Evolutionary conservation across 1,139 yeast genomes (phyloP).

Genomic region (Suhomyces wounanorum): DNA sequence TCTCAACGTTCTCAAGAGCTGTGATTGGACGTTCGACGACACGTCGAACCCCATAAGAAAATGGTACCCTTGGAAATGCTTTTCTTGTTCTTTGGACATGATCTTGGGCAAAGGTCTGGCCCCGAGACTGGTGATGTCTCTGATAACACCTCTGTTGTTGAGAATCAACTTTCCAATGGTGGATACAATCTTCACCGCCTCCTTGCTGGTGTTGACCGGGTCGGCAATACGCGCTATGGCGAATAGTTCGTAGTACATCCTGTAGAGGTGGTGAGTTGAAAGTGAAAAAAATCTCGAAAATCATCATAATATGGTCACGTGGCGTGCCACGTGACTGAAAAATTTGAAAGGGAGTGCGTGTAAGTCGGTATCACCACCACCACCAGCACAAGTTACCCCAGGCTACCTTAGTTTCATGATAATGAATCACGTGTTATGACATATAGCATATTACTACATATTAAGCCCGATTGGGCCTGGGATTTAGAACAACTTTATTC

Average conservation of each 20-base stretch:
- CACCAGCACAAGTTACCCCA: slow-evolving; percentile 1
- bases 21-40: slow-evolving; percentile 82
- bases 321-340: slow-evolving; percentile 1
- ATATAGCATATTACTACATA: slow-evolving; percentile 5
- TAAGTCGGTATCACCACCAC: neutral
- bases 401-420: slow-evolving; percentile 4
- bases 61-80: slow-evolving; percentile 87
- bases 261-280: slow-evolving; percentile 3
- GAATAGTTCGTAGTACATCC: slow-evolving; percentile 86
- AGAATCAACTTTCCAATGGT: slow-evolving; percentile 83
- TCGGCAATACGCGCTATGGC: slow-evolving; percentile 83
- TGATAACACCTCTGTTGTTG: slow-evolving; percentile 87
- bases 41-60: slow-evolving; percentile 86
- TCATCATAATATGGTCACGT: neutral
- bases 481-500: neutral
- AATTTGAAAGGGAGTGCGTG: no score
- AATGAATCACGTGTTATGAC: slow-evolving; percentile 19
- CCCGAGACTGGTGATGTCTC: slow-evolving; percentile 81
- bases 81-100: slow-evolving; percentile 82
- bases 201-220: slow-evolving; percentile 54
- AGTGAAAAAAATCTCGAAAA: slow-evolving; percentile 6
- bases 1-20: slow-evolving; percentile 75
- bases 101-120: slow-evolving; percentile 77
- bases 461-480: neutral
- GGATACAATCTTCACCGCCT: slow-evolving; percentile 71